phyloP scores from a whole-genome alignment of 2,329 filamentous ascomycete species.

The Apiospora kogelbergensis region DNA sequence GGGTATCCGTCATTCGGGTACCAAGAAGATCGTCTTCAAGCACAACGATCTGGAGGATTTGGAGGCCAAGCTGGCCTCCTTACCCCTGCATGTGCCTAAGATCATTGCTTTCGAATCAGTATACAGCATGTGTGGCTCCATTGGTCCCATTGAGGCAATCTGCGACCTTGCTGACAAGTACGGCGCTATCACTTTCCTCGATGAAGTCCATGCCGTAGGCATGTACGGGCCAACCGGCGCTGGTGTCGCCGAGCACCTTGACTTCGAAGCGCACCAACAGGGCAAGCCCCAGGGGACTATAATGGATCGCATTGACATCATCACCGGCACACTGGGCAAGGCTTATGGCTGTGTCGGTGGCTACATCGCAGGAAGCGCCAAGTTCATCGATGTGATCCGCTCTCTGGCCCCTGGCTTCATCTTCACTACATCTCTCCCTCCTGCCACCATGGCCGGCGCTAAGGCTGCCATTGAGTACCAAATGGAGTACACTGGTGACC shows the following conservation, averaged over 20 bases:
- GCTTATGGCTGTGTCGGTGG: conserved; percentile 97
- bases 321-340: conserved; percentile 95
- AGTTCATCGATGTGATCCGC: conserved; percentile 88
- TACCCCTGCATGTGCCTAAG: conserved; percentile 85
- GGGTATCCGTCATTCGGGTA: conserved; percentile 94
- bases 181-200: conserved; percentile 93
- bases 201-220: conserved; percentile 97
- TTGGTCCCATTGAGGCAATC: conserved; percentile 93
- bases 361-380: conserved; percentile 88
- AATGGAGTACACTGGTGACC: conserved; percentile 79
- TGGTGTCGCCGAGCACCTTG: conserved; percentile 94
- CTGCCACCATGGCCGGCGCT: conserved; percentile 95
- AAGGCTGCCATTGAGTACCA: conserved; percentile 93
- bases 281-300: conserved; percentile 78
- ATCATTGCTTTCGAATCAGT: conserved; percentile 99
- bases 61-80: conserved; percentile 85
- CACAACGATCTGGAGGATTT: conserved; percentile 95
- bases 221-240: conserved; percentile 98
- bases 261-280: conserved; percentile 81
- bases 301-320: conserved; percentile 96
- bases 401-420: conserved; percentile 97
- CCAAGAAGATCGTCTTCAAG: conserved; percentile 97
- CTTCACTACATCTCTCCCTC: conserved; percentile 95
- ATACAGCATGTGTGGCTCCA: conserved; percentile 98
- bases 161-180: conserved; percentile 98